Conservation (phyloP, 1,284 basidiomycete genomes). For the Puccinia novopanici region DNA sequence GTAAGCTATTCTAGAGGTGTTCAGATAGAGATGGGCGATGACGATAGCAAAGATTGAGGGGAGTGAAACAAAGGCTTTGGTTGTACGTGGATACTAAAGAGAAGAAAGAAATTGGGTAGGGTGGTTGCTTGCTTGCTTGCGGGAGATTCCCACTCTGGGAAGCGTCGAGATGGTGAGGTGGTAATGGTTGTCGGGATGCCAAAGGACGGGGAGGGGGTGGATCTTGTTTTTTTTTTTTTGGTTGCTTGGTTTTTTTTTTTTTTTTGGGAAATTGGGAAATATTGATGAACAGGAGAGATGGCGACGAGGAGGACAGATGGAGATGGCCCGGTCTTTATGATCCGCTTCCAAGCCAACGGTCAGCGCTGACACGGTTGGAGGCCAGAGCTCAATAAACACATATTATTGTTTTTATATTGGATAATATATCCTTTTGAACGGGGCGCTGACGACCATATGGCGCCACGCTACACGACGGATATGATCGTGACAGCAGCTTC, state of each 20-base stretch:
- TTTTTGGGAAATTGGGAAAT: neutral
- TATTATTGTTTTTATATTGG: neutral
- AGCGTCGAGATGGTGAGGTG: neutral
- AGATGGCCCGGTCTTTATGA: neutral
- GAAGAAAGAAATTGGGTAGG: neutral
- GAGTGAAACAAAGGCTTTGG: slow-evolving; percentile 27
- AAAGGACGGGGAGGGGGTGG: neutral
- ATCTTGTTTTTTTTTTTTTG: neutral
- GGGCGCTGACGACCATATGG: neutral
- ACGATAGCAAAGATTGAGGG: neutral
- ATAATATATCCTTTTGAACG: too few species aligned
- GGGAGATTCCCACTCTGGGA: neutral
- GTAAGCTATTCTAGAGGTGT: neutral
- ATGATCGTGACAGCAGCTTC: neutral
- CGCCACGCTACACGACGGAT: neutral
- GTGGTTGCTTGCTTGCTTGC: neutral
- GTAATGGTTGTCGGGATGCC: slow-evolving; percentile 9
- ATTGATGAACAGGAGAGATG: slow-evolving; percentile 4
- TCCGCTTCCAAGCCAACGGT: slow-evolving; percentile 6
- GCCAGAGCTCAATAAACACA: neutral
- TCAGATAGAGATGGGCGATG: neutral
- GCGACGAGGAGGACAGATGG: neutral
- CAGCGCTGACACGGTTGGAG: neutral
- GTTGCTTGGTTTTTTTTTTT: neutral
- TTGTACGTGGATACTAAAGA: slow-evolving; percentile 22